Conservation (phyloP, 768 basidiomycete genomes). For the Leccinum longicurvipes region DNA sequence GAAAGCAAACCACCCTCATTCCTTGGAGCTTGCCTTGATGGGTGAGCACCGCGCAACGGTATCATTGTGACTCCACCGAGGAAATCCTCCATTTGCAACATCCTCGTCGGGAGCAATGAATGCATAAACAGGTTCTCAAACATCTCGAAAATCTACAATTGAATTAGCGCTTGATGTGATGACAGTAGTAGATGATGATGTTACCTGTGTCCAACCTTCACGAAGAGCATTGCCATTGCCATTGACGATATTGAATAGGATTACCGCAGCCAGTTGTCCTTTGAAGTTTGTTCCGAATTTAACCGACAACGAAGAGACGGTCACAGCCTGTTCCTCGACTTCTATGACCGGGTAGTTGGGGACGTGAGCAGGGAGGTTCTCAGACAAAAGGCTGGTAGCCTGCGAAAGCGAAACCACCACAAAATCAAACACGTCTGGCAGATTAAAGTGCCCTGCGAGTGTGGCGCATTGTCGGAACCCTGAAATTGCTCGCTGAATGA, state of each 20-base stretch:
- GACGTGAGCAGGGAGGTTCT: conserved; percentile 63
- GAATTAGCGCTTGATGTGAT: neutral
- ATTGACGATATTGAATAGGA: conserved; percentile 96
- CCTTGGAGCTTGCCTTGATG: conserved; percentile 57
- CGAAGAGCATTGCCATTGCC: conserved; percentile 91
- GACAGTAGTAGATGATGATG: conserved; percentile 7
- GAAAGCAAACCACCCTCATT: conserved; percentile 91
- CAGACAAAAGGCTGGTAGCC: conserved; percentile 83
- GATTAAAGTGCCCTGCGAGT: conserved; percentile 79
- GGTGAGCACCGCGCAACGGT: conserved; percentile 75
- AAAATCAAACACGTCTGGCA: conserved; percentile 96
- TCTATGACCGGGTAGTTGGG: conserved; percentile 87
- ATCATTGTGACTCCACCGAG: conserved; percentile 92
- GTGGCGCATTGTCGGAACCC: conserved; percentile 98
- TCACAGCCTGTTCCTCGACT: conserved; percentile 84
- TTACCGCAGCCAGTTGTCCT: conserved; percentile 93
- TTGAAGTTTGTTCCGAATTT: conserved; percentile 94
- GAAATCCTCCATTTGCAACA: conserved; percentile 99
- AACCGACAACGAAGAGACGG: conserved; percentile 88
- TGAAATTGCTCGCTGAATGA: conserved; percentile 90
- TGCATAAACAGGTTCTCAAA: conserved; percentile 95
- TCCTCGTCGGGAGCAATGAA: conserved; percentile 81
- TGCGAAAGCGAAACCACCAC: conserved; percentile 91
- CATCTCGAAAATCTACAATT: conserved; percentile 89
- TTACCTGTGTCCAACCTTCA: conserved; percentile 91